Evolutionary conservation across 192 early-diverging fungal genomes (phyloP), one percentile per base, ranked within the genome.

Genomic region (Gigaspora rosea): DNA sequence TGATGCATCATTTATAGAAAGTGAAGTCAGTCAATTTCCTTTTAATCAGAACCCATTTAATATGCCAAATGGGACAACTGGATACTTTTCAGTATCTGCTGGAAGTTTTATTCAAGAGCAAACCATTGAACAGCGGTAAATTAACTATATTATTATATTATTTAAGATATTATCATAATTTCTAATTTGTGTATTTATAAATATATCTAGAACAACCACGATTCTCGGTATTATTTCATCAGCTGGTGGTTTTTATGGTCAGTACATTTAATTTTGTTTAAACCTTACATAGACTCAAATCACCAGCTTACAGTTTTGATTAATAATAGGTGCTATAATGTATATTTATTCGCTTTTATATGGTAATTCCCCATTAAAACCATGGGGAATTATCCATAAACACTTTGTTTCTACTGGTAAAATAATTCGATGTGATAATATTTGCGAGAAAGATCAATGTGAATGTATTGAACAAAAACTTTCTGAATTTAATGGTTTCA

Each of bases 31-130:
- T 4, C 36, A 68, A 20, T 48, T 68, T 36, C 65, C 65, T 47
- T 68, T 68, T 48, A 68, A 68, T 22, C 35, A 3, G 4, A 68
- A 46, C 36, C 65, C 65, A 4, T 68, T 16, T 68, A 8, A 20
- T 67, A 47, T 68, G 18, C 36, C 65, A 48, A 16, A 2, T 20
- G 65, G 65, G 16, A 68, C 65, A 46, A 68, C 35, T 22, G 65
- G 35, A 16, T 68, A 68, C 16, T 68, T 68, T 20, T 68, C 65
- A 48, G 35, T 68, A 46, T 32, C 65, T 36, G 65, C 65, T 68
- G 65, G 36, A 68, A 68, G 65, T 35, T 68, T 68, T 68, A 48
- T 48, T 48, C 65, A 47, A 22, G 47, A 36, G 18, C 65, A 68
- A 18, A 48, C 35, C 15, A 5, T 35, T 4, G 65, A 68, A 68